phyloP scores from a whole-genome alignment of 2,329 filamentous ascomycete species.

The Grosmannia penicillata region DNA sequence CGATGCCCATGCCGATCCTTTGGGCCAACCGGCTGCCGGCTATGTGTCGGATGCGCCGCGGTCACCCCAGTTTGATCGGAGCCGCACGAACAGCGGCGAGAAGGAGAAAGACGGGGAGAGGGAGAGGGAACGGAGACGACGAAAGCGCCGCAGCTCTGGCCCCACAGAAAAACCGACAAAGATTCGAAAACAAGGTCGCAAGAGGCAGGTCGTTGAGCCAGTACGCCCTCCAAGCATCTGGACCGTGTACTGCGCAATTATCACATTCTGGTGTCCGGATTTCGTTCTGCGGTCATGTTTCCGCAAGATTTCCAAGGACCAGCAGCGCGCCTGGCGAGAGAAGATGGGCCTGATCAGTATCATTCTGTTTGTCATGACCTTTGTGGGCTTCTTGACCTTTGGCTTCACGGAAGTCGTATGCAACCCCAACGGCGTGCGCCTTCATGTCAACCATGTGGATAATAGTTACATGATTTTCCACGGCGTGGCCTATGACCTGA shows the following conservation, averaged over 20 bases:
- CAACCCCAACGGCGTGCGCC: constrained; percentile 51
- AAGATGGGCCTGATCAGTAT: constrained; percentile 96
- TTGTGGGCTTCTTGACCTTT: constrained; percentile 92
- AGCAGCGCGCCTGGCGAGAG: constrained; percentile 89
- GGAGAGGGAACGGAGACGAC: constrained; percentile 13
- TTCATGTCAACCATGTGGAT: constrained; percentile 71
- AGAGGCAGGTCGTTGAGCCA: constrained; percentile 42
- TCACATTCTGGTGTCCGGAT: constrained; percentile 91
- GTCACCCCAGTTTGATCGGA: constrained; percentile 18
- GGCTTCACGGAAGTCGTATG: constrained; percentile 89
- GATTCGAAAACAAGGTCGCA: constrained; percentile 40
- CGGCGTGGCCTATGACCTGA: constrained; percentile 75
- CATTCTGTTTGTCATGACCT: constrained; percentile 72
- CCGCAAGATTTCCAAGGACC: constrained; percentile 69
- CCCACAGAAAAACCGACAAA: constrained; percentile 36
- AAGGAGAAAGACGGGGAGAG: constrained; percentile 21
- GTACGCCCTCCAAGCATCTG: constrained; percentile 73
- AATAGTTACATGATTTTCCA: constrained; percentile 91
- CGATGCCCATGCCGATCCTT: constrained; percentile 44
- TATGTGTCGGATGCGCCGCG: constrained; percentile 19
- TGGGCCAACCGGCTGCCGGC: constrained; percentile 9
- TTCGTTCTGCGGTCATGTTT: constrained; percentile 75
- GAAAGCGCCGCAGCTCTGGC: constrained; percentile 15
- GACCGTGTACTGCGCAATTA: constrained; percentile 86
- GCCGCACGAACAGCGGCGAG: constrained; percentile 17